These are phyloP conservation scores for Penicillium sp. DNA, from an alignment of 2,329 filamentous ascomycete species.

Conservation along the genomic window DNA sequence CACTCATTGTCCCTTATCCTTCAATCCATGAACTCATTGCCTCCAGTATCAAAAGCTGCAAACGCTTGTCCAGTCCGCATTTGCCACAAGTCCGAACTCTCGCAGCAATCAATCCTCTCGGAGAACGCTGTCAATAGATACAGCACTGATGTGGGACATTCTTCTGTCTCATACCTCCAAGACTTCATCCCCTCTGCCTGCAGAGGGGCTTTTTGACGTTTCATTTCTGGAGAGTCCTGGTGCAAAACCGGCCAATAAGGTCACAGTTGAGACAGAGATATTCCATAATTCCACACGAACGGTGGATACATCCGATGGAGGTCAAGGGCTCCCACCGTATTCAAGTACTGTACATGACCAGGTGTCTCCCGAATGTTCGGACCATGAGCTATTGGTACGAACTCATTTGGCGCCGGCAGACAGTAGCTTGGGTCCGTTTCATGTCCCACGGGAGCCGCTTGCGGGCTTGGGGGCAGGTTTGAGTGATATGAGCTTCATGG, in stretches of 20 bases:
- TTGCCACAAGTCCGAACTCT: slow-evolving; percentile 17
- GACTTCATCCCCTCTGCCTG: slow-evolving; percentile 5
- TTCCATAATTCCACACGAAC: slow-evolving; percentile 28
- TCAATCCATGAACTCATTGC: neutral
- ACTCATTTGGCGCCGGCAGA: slow-evolving; percentile 1
- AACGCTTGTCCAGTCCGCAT: slow-evolving; percentile 27
- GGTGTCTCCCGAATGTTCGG: slow-evolving; percentile 6
- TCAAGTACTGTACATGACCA: slow-evolving; percentile 19
- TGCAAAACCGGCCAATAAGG: slow-evolving; percentile 6
- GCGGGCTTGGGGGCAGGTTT: slow-evolving; percentile 19
- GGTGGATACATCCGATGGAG: slow-evolving; percentile 29
- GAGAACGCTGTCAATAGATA: slow-evolving; percentile 32
- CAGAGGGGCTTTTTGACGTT: slow-evolving; percentile 24
- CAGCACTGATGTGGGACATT: slow-evolving; percentile 33
- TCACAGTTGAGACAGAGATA: slow-evolving; percentile 31
- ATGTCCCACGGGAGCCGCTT: slow-evolving; percentile 9
- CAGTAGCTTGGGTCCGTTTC: slow-evolving; percentile 1
- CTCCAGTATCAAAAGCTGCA: slow-evolving; percentile 28
- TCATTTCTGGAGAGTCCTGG: slow-evolving; percentile 19
- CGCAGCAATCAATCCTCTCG: slow-evolving; percentile 11
- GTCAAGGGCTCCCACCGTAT: slow-evolving; percentile 30
- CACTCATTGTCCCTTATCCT: too few species aligned
- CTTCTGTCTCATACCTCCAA: slow-evolving; percentile 24
- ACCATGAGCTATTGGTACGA: slow-evolving; percentile 10
- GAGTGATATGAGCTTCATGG: slow-evolving; percentile 28